Conservation (phyloP, 106 monocot species). For the Phalaenopsis equestris region DNA sequence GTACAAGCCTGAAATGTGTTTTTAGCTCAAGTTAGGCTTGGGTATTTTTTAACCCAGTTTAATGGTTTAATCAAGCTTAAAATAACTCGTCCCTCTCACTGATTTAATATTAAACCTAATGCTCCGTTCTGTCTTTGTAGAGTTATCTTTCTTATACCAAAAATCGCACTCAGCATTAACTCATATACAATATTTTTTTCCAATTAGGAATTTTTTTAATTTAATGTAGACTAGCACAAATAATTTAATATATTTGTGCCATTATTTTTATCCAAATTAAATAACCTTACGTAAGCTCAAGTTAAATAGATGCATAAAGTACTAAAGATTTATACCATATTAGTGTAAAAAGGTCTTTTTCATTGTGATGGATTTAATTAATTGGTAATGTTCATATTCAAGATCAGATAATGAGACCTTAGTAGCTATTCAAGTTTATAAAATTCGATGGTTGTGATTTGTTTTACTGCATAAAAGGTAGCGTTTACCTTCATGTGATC, state of each 20-base stretch:
- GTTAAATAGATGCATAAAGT: neutral
- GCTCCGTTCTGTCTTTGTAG: neutral
- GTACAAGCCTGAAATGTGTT: neutral
- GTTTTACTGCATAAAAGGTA: neutral
- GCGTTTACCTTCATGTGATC: neutral
- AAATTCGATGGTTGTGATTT: neutral
- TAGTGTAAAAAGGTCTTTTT: neutral
- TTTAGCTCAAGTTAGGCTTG: neutral
- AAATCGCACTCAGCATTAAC: neutral
- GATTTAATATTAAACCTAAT: neutral
- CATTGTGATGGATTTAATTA: neutral
- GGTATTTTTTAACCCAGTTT: neutral
- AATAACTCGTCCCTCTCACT: neutral
- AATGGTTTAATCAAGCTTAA: neutral
- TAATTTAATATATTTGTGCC: neutral
- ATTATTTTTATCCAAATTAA: neutral
- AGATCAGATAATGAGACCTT: neutral
- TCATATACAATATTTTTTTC: neutral
- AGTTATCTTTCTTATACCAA: neutral
- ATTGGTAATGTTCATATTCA: neutral
- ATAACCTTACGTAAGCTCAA: neutral
- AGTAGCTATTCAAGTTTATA: neutral
- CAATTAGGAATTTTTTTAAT: neutral
- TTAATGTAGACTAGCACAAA: neutral
- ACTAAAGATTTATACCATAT: neutral